Percentiles rank a stretch among this genome's conserved stretches.
phyloP scores from a whole-genome alignment of 202 grass and related monocot genomes.

The Carex sylvatica region DNA sequence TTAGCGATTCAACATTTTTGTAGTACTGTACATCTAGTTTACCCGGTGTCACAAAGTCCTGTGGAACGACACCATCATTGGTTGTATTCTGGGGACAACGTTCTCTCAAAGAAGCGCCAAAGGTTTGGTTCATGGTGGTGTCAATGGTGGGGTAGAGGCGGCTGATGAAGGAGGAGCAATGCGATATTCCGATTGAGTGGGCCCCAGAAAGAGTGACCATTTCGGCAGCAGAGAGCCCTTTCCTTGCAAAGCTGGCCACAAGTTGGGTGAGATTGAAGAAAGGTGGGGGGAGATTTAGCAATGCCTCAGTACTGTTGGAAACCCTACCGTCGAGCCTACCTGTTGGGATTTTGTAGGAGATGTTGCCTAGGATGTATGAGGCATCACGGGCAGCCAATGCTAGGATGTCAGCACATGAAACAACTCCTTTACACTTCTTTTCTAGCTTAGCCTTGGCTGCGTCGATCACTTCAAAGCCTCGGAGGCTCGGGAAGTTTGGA shows the following conservation, averaged over 20 bases:
- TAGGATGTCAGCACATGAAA: slow-evolving; percentile 67
- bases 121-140: background rate
- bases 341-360: slow-evolving; percentile 16
- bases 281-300: background rate
- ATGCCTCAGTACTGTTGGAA: slow-evolving; percentile 27
- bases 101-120: background rate
- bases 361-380: slow-evolving; percentile 32
- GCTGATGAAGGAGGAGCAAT: slow-evolving; percentile 21
- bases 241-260: slow-evolving; percentile 24
- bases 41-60: slow-evolving; percentile 15
- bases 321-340: slow-evolving; percentile 47
- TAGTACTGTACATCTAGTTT: slow-evolving; percentile 53
- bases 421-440: slow-evolving; percentile 31
- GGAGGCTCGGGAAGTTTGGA: slow-evolving; percentile 48
- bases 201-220: slow-evolving; percentile 44
- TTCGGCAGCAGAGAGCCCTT: slow-evolving; percentile 20
- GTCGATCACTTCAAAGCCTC: slow-evolving; percentile 62
- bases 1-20: slow-evolving; percentile 17
- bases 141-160: slow-evolving; percentile 23
- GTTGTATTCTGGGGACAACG: background rate
- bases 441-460: slow-evolving; percentile 42
- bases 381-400: slow-evolving; percentile 57
- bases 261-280: slow-evolving; percentile 34
- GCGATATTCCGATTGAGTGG: slow-evolving; percentile 35
- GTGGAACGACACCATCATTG: slow-evolving; percentile 18